These are phyloP conservation scores for Pelargonium citronellum DNA, from an alignment of 441 rosid species.

Conservation along the genomic window DNA sequence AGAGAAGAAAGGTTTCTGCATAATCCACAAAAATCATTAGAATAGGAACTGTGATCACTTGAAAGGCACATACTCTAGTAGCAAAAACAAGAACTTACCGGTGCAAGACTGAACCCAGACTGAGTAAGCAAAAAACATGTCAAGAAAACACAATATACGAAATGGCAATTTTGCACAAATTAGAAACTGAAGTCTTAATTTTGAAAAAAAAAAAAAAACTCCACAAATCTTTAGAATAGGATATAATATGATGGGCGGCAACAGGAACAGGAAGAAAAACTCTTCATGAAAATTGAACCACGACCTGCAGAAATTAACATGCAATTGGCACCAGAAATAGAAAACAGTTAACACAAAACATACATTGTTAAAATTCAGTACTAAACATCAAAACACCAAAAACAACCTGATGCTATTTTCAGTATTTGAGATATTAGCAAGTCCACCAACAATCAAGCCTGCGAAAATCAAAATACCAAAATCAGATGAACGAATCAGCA, in stretches of 20 bases:
- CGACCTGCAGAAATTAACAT: conserved; percentile 41
- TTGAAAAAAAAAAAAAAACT: background rate
- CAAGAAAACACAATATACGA: conserved; percentile 37
- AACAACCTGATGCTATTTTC: conserved; percentile 82
- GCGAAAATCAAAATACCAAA: conserved; percentile 1
- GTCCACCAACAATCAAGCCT: conserved; percentile 90
- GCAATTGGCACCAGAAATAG: conserved; percentile 6
- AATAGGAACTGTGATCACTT: background rate
- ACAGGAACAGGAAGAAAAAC: conserved; percentile 85
- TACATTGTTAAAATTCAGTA: background rate
- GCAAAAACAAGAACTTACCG: conserved; percentile 48
- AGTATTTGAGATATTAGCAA: conserved; percentile 83
- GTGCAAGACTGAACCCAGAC: conserved; percentile 87
- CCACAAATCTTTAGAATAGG: conserved; percentile 30
- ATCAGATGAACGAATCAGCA: background rate
- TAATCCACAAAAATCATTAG: background rate
- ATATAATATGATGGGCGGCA: conserved; percentile 98
- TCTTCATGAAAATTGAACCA: conserved; percentile 99
- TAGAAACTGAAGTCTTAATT: background rate
- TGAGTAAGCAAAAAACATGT: conserved; percentile 49
- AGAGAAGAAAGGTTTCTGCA: conserved; percentile 92
- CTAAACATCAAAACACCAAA: background rate
- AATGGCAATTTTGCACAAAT: conserved; percentile 7
- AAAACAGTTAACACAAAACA: conserved; percentile 5
- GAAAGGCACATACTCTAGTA: background rate